Evolutionary conservation across 768 basidiomycete genomes (phyloP).

Genomic region (Mycena pura): DNA sequence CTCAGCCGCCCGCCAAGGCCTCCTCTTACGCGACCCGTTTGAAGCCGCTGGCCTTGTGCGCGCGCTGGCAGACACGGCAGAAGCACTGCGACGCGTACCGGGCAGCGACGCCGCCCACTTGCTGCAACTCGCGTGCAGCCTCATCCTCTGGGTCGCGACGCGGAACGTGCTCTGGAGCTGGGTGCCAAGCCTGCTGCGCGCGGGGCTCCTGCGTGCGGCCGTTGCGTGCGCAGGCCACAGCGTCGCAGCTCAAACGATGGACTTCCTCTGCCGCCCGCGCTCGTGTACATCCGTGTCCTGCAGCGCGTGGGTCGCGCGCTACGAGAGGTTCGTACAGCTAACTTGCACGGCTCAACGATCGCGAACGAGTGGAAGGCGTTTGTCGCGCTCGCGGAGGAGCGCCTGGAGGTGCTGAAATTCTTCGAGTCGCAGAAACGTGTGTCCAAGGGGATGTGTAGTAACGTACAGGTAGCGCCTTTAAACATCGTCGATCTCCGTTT

Average conservation of each 20-base stretch:
- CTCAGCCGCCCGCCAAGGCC: not conserved
- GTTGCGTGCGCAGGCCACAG: not conserved
- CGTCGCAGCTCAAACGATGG: not conserved
- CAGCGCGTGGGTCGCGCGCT: not conserved
- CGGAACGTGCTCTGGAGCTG: not conserved
- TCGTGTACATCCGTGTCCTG: slow-evolving; percentile 1
- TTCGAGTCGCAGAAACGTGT: not conserved
- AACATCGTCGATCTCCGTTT: too few relatives aligned
- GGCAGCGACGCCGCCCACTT: not conserved
- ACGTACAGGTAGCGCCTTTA: too few relatives aligned
- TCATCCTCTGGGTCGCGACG: not conserved
- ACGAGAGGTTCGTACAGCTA: not conserved
- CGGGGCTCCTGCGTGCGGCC: slow-evolving; percentile 1
- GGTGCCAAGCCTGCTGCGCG: not conserved
- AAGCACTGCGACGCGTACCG: not conserved
- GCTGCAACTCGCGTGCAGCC: not conserved
- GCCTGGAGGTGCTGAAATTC: not conserved
- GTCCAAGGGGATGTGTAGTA: too few relatives aligned
- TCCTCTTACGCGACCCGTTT: not conserved
- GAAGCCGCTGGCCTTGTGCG: not conserved
- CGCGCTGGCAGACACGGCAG: not conserved
- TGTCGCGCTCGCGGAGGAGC: not conserved
- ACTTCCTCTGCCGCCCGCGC: not conserved
- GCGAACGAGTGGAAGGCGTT: slow-evolving; percentile 2
- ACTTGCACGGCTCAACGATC: not conserved